phyloP scores from a whole-genome alignment of 106 monocot species.

The Cymbidium sinense region DNA sequence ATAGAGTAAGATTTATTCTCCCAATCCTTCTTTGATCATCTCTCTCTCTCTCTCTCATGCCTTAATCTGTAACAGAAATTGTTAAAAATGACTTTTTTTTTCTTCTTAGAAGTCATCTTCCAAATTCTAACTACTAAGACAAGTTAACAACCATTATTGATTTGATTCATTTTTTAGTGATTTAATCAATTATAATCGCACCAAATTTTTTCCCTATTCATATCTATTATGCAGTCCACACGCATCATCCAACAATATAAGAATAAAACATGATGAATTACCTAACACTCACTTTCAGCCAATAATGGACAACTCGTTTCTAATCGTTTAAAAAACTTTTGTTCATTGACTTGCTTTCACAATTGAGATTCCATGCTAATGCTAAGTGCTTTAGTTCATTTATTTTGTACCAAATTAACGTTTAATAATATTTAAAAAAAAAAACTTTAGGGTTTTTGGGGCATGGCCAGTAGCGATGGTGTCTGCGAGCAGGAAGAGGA shows the following conservation, averaged over 20 bases:
- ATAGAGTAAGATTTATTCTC: slow-evolving; percentile 32
- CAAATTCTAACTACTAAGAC: not conserved
- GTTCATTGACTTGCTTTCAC: too few species aligned
- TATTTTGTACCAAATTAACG: too few species aligned
- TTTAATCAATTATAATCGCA: not conserved
- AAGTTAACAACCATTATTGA: not conserved
- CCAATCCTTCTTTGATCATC: not conserved
- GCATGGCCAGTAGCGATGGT: slow-evolving; percentile 72
- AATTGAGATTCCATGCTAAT: too few species aligned
- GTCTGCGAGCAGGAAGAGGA: slow-evolving; percentile 46
- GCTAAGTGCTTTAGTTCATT: too few species aligned
- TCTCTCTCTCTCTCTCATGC: too few species aligned
- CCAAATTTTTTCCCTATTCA: not conserved
- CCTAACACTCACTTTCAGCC: not conserved
- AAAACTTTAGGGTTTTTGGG: slow-evolving; percentile 49
- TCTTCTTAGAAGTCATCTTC: not conserved
- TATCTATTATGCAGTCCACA: not conserved
- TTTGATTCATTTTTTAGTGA: not conserved
- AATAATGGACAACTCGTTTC: too few species aligned
- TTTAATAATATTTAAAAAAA: not conserved
- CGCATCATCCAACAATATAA: not conserved
- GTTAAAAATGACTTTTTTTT: too few species aligned
- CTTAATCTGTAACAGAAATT: too few species aligned
- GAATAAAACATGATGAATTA: not conserved
- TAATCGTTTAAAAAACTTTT: too few species aligned